Conservation (phyloP, 1,284 basidiomycete species). For the Flammula alnicola region DNA sequence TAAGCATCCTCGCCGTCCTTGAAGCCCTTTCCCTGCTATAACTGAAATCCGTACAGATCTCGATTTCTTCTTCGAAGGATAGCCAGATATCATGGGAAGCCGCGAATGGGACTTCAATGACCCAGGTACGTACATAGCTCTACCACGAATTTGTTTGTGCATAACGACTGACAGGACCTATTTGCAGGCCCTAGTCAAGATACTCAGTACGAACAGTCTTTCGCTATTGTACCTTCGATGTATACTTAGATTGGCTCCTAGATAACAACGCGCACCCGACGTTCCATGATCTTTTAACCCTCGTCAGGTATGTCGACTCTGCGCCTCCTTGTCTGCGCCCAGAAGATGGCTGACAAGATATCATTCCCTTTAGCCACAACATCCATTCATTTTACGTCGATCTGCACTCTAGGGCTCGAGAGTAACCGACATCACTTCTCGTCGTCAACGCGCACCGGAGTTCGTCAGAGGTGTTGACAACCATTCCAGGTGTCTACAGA, state of each 20-base stretch:
- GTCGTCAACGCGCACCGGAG: too few relatives aligned
- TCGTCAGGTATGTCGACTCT: conserved; percentile 26
- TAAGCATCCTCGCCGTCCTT: conserved; percentile 5
- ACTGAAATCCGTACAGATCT: conserved; percentile 27
- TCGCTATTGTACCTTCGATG: not conserved
- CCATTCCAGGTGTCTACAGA: too few relatives aligned
- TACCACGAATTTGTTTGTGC: not conserved
- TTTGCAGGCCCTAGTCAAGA: conserved; percentile 23
- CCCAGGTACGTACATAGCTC: conserved; percentile 27
- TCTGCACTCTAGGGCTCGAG: conserved; percentile 19
- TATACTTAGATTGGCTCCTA: conserved; percentile 1
- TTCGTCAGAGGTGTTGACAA: too few relatives aligned
- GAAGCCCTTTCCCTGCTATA: not conserved
- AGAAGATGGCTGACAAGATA: not conserved
- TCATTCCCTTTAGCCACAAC: conserved; percentile 20
- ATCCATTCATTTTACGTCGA: conserved; percentile 26
- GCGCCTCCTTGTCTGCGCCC: too few relatives aligned
- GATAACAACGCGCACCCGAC: conserved; percentile 27
- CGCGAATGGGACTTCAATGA: conserved; percentile 37
- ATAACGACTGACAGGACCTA: not conserved
- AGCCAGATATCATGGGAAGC: conserved; percentile 39
- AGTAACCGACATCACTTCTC: too few relatives aligned
- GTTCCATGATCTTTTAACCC: conserved; percentile 27
- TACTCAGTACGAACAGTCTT: conserved; percentile 2
- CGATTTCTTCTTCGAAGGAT: conserved; percentile 38